Base-by-base conservation (phyloP, 192 early-diverging fungal genomes). In the Linnemannia hyalina region DNA sequence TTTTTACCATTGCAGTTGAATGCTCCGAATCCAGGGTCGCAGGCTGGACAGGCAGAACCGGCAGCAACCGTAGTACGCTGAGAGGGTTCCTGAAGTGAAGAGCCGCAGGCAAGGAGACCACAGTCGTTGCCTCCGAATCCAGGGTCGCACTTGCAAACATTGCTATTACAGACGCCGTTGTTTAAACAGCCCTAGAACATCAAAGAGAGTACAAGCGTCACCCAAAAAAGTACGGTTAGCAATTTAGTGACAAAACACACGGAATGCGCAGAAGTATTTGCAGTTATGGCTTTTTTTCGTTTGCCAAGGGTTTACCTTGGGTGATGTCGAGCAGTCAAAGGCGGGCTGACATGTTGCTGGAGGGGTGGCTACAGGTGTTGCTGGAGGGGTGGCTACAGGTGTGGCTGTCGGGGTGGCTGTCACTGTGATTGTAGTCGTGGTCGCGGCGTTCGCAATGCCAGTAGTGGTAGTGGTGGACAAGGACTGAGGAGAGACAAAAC, bases 1-100 rank as follows among this genome's bases (percentile, higher is more conserved):
- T 29, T 23, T 40, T 65, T 91, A 60, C 88, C 82, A 73, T 90
- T 90, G 77, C 93, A 94, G 55, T 91, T 92, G 55, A 90, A 76
- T 65, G 92, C 93, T 26, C 83, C 80, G 73, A 92, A 94, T n/a
- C 93, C 93, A 32, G 70, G 79, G 46, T 91, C 91, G 80, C 93
- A 94, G 8, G 60, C 35, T 15, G 78, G 22, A 15, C 83, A 85
- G n/a, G 36, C 42, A 11, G 32, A 15, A 3, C 57, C 68, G 6
- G 72, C 16, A 4, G 60, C 20, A 20, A 79, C 82, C 16, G 83
- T 80, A 1, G 75, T 9, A 38, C 83, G 74, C 46, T 77, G 78
- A 16, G 74, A 76, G 18, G 78, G 63, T 15, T 68, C 83, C 3
- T 29, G 80, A 47, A 80, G 35, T 13, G 78, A 46, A 3, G 83